These are phyloP conservation scores for Hibiscus mutabilis DNA, from an alignment of 345 rosid genomes.

Conservation along the genomic window DNA sequence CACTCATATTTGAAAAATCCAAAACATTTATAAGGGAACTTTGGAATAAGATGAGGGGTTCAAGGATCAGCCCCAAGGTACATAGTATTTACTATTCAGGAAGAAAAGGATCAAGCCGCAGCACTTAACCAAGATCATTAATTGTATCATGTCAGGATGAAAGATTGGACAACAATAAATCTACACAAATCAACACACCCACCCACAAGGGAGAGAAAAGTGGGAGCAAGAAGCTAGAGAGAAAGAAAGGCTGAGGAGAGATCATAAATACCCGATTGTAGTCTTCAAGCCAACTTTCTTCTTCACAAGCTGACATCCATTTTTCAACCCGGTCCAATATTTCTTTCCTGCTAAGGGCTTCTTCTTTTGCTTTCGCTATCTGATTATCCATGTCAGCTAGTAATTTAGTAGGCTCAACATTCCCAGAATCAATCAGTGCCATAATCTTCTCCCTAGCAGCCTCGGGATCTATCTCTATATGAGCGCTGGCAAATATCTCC, in stretches of 20 bases:
- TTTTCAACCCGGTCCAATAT: constrained; percentile 95
- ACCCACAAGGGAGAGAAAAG: background rate
- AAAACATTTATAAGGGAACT: background rate
- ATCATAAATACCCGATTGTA: constrained; percentile 64
- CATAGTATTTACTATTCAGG: background rate
- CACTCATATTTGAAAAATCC: background rate
- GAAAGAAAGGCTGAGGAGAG: background rate
- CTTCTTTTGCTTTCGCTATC: constrained; percentile 84
- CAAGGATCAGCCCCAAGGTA: background rate
- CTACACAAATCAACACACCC: background rate
- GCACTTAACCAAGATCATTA: background rate
- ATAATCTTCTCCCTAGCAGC: constrained; percentile 86
- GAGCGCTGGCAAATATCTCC: constrained; percentile 75
- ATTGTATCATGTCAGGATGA: background rate
- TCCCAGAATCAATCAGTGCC: constrained; percentile 76
- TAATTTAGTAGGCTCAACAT: constrained; percentile 85
- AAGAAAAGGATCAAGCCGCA: background rate
- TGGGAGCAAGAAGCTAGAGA: background rate
- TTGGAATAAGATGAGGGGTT: background rate
- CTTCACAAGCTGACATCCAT: constrained; percentile 99
- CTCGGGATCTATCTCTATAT: constrained; percentile 70
- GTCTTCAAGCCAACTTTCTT: constrained; percentile 99
- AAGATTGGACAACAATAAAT: background rate
- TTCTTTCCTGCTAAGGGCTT: constrained; percentile 84
- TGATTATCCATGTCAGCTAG: constrained; percentile 92